Percentiles rank a stretch among this genome's conserved stretches.
Conservation (phyloP, 106 monocot genomes). For the Dendrobium officinale region DNA sequence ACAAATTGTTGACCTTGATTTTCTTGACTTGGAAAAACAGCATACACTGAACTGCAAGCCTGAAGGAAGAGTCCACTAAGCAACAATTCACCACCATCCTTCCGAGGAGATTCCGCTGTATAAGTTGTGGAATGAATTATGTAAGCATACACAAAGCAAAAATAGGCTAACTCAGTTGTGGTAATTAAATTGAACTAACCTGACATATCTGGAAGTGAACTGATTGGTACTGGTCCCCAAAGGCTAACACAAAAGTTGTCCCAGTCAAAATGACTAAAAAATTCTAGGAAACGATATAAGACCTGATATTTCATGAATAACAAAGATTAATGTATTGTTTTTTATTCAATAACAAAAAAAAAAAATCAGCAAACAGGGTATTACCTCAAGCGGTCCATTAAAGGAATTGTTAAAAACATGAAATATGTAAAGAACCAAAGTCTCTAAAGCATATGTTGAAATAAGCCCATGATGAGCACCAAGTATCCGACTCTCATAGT, state of each 20-base stretch:
- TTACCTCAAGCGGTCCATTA: constrained; percentile 67
- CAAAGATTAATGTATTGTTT: constrained; percentile 8
- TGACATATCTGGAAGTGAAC: constrained; percentile 56
- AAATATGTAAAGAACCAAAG: constrained; percentile 80
- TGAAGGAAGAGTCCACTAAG: constrained; percentile 39
- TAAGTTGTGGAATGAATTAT: background rate
- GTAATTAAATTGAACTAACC: constrained; percentile 27
- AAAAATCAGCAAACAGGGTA: constrained; percentile 11
- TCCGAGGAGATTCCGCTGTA: constrained; percentile 49
- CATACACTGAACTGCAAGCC: constrained; percentile 43
- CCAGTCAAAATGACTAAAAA: constrained; percentile 88
- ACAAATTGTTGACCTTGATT: constrained; percentile 58
- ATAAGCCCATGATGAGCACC: constrained; percentile 92
- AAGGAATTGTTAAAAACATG: constrained; percentile 72
- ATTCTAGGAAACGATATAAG: constrained; percentile 81
- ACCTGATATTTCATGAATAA: constrained; percentile 29
- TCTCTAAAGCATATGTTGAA: constrained; percentile 96
- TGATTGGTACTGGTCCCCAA: constrained; percentile 51
- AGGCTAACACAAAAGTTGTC: constrained; percentile 70
- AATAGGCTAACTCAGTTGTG: background rate
- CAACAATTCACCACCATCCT: constrained; percentile 42
- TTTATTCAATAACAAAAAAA: background rate
- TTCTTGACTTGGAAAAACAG: constrained; percentile 52
- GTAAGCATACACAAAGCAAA: background rate
- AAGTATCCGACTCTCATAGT: constrained; percentile 96